These are phyloP conservation scores for Telopea speciosissima DNA, from an alignment of 177 flowering plant species.

Conservation along the genomic window DNA sequence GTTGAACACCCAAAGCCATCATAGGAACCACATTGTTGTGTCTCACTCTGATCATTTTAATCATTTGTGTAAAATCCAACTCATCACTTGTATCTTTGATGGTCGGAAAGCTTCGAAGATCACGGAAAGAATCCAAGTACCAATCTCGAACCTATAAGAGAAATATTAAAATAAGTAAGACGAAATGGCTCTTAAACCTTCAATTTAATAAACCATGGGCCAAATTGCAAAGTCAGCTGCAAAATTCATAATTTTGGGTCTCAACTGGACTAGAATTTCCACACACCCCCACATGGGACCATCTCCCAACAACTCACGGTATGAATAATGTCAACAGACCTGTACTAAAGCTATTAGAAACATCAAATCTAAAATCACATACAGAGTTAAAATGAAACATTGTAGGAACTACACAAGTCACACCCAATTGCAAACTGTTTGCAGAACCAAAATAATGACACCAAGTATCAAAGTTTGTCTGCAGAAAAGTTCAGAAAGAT, in stretches of 20 bases:
- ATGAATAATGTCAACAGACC: too few relatives aligned
- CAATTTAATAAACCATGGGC: slow-evolving; percentile 3
- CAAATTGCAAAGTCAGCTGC: slow-evolving; percentile 49
- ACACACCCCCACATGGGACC: slow-evolving; percentile 16
- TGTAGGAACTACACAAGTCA: too few relatives aligned
- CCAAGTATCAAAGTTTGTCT: background rate
- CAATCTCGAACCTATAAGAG: slow-evolving; percentile 76
- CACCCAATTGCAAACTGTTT: too few relatives aligned
- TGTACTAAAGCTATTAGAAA: too few relatives aligned
- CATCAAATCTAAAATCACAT: too few relatives aligned
- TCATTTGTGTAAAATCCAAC: slow-evolving; percentile 80
- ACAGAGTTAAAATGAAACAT: too few relatives aligned
- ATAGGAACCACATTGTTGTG: slow-evolving; percentile 96
- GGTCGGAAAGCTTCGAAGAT: slow-evolving; percentile 64
- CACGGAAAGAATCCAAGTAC: slow-evolving; percentile 95
- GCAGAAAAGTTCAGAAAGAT: background rate
- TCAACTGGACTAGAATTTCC: slow-evolving; percentile 21
- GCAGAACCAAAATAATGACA: too few relatives aligned
- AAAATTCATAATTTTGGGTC: slow-evolving; percentile 37
- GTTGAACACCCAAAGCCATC: slow-evolving; percentile 97
- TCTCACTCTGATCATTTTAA: slow-evolving; percentile 84
- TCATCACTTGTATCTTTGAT: slow-evolving; percentile 70
- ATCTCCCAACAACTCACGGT: too few relatives aligned
- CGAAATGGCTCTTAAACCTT: background rate
- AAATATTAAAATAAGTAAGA: background rate